phyloP scores from a whole-genome alignment of 139 green algal genomes.

The Volvox reticuliferus region DNA sequence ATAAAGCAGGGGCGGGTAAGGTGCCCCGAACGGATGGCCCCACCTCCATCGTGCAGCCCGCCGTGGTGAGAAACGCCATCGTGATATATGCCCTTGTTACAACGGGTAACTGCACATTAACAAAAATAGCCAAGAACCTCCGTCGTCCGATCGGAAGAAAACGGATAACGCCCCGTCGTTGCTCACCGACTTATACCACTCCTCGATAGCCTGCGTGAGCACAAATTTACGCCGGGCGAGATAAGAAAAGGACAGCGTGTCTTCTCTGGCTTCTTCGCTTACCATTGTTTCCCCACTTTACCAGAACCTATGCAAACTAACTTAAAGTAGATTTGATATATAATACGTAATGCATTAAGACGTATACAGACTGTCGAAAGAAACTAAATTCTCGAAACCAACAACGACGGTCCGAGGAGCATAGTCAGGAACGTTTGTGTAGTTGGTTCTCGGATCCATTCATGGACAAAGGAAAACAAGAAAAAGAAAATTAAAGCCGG shows the following conservation, averaged over 20 bases:
- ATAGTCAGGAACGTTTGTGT: background rate
- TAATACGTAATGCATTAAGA: background rate
- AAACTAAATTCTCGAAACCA: background rate
- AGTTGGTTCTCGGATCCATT: too few species aligned
- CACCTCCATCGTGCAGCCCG: constrained; percentile 94
- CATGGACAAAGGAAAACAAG: too few species aligned
- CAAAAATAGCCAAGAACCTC: background rate
- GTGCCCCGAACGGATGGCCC: background rate
- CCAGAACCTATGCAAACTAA: background rate
- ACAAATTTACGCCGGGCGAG: background rate
- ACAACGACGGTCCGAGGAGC: background rate
- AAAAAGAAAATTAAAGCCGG: too few species aligned
- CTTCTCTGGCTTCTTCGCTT: background rate
- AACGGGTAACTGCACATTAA: constrained; percentile 79
- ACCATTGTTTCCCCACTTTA: background rate
- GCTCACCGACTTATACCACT: constrained; percentile 85
- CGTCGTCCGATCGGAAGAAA: background rate
- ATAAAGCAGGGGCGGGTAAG: background rate
- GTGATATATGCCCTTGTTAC: constrained; percentile 97
- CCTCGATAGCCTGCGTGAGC: constrained; percentile 77
- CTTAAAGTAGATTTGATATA: background rate
- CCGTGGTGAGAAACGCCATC: constrained; percentile 94
- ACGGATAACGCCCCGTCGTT: background rate
- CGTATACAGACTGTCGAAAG: background rate
- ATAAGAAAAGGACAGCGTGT: background rate